These are phyloP conservation scores for Aspergillus niger DNA, from an alignment of 2,329 filamentous ascomycete species.

Conservation along the genomic window DNA sequence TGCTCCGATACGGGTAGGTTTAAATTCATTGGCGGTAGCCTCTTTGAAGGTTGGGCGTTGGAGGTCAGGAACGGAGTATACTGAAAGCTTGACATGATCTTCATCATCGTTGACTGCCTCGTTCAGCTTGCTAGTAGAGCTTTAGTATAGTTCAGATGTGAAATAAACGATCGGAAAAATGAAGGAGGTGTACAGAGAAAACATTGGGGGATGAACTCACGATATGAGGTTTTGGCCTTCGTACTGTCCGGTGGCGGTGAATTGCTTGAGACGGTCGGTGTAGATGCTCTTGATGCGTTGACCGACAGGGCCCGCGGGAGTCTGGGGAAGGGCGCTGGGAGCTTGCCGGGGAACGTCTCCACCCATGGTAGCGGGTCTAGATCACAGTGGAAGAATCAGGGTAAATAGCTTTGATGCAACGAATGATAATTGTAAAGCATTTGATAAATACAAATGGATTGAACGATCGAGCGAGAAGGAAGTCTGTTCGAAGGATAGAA, in stretches of 20 bases:
- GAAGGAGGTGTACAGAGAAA: background rate
- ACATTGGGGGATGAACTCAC: conserved; percentile 48
- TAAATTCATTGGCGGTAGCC: conserved; percentile 74
- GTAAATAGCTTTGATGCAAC: background rate
- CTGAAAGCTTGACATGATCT: conserved; percentile 78
- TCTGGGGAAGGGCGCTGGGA: conserved; percentile 51
- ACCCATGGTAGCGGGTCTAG: conserved; percentile 23
- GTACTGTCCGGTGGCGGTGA: conserved; percentile 79
- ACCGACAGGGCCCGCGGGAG: conserved; percentile 60
- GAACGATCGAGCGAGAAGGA: background rate
- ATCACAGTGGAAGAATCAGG: background rate
- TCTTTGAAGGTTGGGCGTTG: conserved; percentile 84
- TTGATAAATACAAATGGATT: background rate
- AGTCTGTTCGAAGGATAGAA: background rate
- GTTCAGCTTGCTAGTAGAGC: conserved; percentile 63
- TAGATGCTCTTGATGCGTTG: conserved; percentile 86
- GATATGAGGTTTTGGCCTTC: conserved; percentile 71
- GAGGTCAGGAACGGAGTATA: conserved; percentile 79
- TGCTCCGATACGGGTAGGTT: conserved; percentile 71
- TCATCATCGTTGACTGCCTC: conserved; percentile 68
- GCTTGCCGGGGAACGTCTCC: conserved; percentile 33
- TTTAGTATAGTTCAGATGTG: conserved; percentile 12
- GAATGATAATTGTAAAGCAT: background rate
- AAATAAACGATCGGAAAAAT: background rate
- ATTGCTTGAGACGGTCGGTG: conserved; percentile 77